Evolutionary conservation across 2,329 filamentous ascomycete genomes (phyloP).

Genomic region (Byssothecium circinans): DNA sequence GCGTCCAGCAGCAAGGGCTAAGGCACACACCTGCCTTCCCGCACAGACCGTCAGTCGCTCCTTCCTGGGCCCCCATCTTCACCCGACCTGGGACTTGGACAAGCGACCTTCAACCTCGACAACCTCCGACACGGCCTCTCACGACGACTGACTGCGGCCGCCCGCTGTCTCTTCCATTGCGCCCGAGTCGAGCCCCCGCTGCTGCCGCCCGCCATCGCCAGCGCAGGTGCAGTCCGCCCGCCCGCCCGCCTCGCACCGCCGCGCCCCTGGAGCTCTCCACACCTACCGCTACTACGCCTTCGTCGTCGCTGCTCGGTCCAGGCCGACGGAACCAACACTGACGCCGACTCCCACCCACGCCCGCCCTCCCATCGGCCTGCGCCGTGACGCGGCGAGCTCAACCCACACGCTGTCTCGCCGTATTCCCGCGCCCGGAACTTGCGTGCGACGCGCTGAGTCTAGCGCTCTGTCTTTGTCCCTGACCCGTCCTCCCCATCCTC

Average conservation of each 20-base stretch:
- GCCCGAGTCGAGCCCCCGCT: not conserved
- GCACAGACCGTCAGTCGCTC: not conserved
- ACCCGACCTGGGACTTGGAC: slow-evolving; percentile 2
- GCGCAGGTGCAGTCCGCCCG: no score
- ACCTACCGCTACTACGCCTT: no score
- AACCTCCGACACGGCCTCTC: slow-evolving; percentile 12
- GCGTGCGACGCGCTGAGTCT: slow-evolving; percentile 32
- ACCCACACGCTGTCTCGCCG: slow-evolving; percentile 24
- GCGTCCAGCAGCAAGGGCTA: not conserved
- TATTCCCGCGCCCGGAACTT: not conserved
- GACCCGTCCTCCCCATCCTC: slow-evolving; percentile 20
- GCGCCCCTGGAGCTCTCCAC: not conserved
- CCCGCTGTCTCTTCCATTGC: not conserved
- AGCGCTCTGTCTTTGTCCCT: slow-evolving; percentile 28
- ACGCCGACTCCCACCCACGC: slow-evolving; percentile 3
- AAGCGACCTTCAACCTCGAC: slow-evolving; percentile 6
- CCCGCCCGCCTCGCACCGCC: not conserved
- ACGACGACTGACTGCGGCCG: slow-evolving; percentile 3
- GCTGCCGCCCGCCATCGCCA: not conserved
- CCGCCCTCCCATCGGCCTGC: slow-evolving; percentile 17
- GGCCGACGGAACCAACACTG: slow-evolving; percentile 24
- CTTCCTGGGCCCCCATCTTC: not conserved
- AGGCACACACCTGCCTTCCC: not conserved
- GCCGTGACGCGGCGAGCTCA: slow-evolving; percentile 23
- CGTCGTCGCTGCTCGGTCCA: slow-evolving; percentile 13